A percentile compares a stretch with the other conserved stretches of the same genome.
These are phyloP conservation scores for Pseudogymnoascus sp. DNA, from an alignment of 2,329 filamentous ascomycete species.

Conservation along the genomic window DNA sequence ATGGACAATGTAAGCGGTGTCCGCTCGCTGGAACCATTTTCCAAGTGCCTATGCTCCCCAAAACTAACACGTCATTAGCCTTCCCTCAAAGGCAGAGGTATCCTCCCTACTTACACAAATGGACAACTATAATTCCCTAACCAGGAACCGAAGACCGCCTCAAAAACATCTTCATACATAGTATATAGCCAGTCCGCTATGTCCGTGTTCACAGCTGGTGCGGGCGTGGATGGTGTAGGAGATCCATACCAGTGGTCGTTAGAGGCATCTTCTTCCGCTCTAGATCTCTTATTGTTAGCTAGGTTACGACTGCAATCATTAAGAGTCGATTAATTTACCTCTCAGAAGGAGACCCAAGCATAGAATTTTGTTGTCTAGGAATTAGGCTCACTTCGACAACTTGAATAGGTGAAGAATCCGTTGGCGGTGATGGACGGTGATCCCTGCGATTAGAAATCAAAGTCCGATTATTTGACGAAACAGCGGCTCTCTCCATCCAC, in stretches of 20 bases:
- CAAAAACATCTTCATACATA: conserved; percentile 23
- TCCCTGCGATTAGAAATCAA: background rate
- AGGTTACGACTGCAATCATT: background rate
- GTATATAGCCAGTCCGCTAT: background rate
- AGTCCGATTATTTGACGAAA: background rate
- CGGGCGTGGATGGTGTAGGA: background rate
- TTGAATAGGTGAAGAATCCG: background rate
- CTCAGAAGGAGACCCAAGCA: background rate
- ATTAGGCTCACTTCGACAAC: background rate
- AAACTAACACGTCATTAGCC: background rate
- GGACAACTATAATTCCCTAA: conserved; percentile 37
- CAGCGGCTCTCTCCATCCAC: background rate
- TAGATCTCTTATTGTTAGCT: background rate
- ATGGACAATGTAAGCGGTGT: conserved; percentile 10
- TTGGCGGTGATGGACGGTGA: background rate
- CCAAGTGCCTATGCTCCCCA: background rate
- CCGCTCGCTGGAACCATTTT: conserved; percentile 6
- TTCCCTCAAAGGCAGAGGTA: background rate
- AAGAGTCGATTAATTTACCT: background rate
- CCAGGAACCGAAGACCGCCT: conserved; percentile 37
- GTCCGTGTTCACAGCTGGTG: background rate
- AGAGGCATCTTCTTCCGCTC: background rate
- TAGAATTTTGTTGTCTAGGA: background rate
- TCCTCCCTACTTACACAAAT: conserved; percentile 30
- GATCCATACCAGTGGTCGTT: background rate